Percentiles rank a stretch among this genome's conserved stretches.
Conservation (phyloP, 176 grass and related monocot genomes). For the Paspalum vaginatum region DNA sequence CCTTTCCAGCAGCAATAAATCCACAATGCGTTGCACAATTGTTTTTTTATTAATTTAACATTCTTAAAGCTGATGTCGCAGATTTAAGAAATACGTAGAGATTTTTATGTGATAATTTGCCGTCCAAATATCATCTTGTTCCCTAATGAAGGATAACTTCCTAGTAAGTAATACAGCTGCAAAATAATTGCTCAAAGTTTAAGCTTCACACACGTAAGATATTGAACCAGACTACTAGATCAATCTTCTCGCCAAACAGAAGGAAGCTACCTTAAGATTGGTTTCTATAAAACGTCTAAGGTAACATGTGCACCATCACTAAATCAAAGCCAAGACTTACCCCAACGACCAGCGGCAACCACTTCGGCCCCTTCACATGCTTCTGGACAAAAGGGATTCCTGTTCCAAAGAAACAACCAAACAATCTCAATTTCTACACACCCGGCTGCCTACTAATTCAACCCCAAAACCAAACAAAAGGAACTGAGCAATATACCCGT, state of each 20-base stretch:
- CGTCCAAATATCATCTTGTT: not conserved
- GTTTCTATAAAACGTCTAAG: not conserved
- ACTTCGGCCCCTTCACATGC: slow-evolving; percentile 86
- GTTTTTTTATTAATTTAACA: not conserved
- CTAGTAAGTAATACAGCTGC: not conserved
- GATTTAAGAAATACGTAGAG: not conserved
- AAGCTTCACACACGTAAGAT: not conserved
- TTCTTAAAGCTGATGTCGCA: not conserved
- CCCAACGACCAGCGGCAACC: slow-evolving; percentile 78
- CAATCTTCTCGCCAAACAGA: not conserved
- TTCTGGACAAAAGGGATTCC: slow-evolving; percentile 91
- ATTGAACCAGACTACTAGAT: not conserved
- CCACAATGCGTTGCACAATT: too few relatives aligned
- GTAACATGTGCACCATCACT: not conserved
- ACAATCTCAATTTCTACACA: not conserved
- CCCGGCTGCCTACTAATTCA: not conserved
- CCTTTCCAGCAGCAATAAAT: too few relatives aligned
- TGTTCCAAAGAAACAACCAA: slow-evolving; percentile 44
- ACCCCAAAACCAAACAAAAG: not conserved
- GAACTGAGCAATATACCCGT: slow-evolving; percentile 46
- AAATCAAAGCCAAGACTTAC: slow-evolving; percentile 44
- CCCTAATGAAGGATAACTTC: not conserved
- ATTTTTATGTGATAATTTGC: not conserved
- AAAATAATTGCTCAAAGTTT: not conserved
- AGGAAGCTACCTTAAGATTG: not conserved